Conservation (phyloP, 768 basidiomycete species). For the Tricholomella constricta region DNA sequence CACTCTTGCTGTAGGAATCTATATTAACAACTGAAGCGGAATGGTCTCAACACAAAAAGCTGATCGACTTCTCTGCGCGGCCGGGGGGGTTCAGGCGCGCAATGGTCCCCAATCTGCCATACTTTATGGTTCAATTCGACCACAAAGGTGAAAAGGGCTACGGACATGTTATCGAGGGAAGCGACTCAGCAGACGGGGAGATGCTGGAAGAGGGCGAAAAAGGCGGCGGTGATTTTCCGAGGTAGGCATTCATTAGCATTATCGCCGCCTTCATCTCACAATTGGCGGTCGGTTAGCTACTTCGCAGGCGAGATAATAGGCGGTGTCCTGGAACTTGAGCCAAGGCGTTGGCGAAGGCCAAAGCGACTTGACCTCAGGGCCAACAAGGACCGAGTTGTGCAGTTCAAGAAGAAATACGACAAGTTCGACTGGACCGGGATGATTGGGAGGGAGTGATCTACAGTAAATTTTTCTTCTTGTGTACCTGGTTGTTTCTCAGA, state of each 20-base stretch:
- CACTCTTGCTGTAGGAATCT: slow-evolving; percentile 64
- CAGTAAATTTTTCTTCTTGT: background rate
- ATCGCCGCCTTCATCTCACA: slow-evolving; percentile 6
- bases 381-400: slow-evolving; percentile 68
- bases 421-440: slow-evolving; percentile 82
- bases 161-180: slow-evolving; percentile 97
- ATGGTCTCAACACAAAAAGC: slow-evolving; percentile 98
- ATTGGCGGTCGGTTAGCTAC: slow-evolving; percentile 51
- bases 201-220: slow-evolving; percentile 80
- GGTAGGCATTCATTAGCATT: slow-evolving; percentile 45
- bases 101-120: slow-evolving; percentile 96
- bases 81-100: slow-evolving; percentile 93
- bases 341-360: slow-evolving; percentile 84
- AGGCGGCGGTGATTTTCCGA: slow-evolving; percentile 90
- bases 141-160: slow-evolving; percentile 97
- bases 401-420: slow-evolving; percentile 75
- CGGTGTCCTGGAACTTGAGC: slow-evolving; percentile 84
- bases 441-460: slow-evolving; percentile 44
- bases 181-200: slow-evolving; percentile 44
- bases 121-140: slow-evolving; percentile 99
- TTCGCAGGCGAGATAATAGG: slow-evolving; percentile 97
- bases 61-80: slow-evolving; percentile 89
- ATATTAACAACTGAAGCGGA: slow-evolving; percentile 91
- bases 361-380: slow-evolving; percentile 67
- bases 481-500: too few species aligned